Conservation (phyloP, 2,329 filamentous ascomycete genomes). For the Hypoxylon sp. region DNA sequence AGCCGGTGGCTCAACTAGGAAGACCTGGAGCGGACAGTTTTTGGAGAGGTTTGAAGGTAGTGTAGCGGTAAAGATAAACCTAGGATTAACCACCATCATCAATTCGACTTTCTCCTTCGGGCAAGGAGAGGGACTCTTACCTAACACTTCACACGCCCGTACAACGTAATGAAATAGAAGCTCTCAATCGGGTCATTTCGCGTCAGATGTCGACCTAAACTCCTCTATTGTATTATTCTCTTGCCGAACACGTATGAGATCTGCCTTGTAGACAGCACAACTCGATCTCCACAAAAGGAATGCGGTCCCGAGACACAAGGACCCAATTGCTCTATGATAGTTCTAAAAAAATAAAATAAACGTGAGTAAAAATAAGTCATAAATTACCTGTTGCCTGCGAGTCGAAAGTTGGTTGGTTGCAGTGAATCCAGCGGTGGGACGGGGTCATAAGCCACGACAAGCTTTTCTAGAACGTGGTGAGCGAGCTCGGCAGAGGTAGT, state of each 20-base stretch:
- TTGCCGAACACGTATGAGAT: slow-evolving; percentile 46
- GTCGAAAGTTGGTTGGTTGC: slow-evolving; percentile 37
- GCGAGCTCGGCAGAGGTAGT: slow-evolving; percentile 26
- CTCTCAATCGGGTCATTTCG: slow-evolving; percentile 40
- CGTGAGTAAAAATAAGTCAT: slow-evolving; percentile 24
- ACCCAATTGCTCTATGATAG: slow-evolving; percentile 33
- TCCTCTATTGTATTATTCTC: slow-evolving; percentile 23
- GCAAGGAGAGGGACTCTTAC: slow-evolving; percentile 39
- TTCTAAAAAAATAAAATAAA: slow-evolving; percentile 25
- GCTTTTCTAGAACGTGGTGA: slow-evolving; percentile 37
- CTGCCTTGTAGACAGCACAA: slow-evolving; percentile 42
- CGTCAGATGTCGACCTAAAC: slow-evolving; percentile 38
- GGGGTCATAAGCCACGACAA: slow-evolving; percentile 33
- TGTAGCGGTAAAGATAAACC: slow-evolving; percentile 36
- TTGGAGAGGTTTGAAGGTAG: slow-evolving; percentile 18
- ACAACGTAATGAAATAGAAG: slow-evolving; percentile 35
- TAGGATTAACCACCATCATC: slow-evolving; percentile 35
- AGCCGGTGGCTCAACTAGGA: slow-evolving; percentile 30
- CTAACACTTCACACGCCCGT: slow-evolving; percentile 25
- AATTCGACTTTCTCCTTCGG: slow-evolving; percentile 42
- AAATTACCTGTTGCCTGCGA: slow-evolving; percentile 28
- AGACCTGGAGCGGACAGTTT: slow-evolving; percentile 35
- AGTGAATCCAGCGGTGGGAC: slow-evolving; percentile 30
- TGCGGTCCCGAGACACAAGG: slow-evolving; percentile 38
- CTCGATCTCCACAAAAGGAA: slow-evolving; percentile 46